Base-by-base conservation (phyloP, 352 stramenopile genomes). In the Phytopythium montanum region DNA sequence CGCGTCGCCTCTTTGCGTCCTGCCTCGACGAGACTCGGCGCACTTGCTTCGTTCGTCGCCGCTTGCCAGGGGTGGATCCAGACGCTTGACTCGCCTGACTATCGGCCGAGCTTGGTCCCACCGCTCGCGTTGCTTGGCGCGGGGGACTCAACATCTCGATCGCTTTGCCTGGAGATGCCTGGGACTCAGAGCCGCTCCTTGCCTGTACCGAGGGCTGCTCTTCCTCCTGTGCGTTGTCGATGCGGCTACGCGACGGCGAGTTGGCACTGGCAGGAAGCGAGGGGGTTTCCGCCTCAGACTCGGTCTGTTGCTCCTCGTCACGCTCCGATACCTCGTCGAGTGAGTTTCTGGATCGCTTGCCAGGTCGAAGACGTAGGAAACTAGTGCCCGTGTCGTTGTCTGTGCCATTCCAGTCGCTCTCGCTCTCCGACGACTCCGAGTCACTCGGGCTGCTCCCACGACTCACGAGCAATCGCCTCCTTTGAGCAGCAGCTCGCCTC, bases 31-130 rank as follows among this genome's bases (percentile, higher is more conserved):
- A 13, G 21, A n/a, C 44, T 9, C 21, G 44, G 5, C 44, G 44
- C 21, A 50, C 23, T 13, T 50, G 44, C 44, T 50, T 50, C 44
- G 44, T 50, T 26, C 44, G 44, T 13, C 44, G 44, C 8, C 44
- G 44, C 23, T 50, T 50, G 23, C 21, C 12, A 5, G 39, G 39
- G 5, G 14, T 10, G 10, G 39, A 9, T 1, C 39, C 19, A 13
- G 44, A 10, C 23, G 44, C 9, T 31, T 50, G 44, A 10, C 44
- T n/a, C 1, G 41, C 41, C 0, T 3, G 41, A 21, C 41, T 9
- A 18, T 48, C 21, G 8, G 41, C 41, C n/a, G 41, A 48, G 18
- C 44, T 31, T 31, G 44, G 44, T 2, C 4, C 10, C 12, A 23
- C 10, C 1, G 21, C 10, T 50, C 13, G 44, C 2, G 44, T 19